Percentiles rank a stretch among this genome's conserved stretches.
Evolutionary conservation across 78 protist species (phyloP).

Genomic region (Dictyostelium purpureum): DNA sequence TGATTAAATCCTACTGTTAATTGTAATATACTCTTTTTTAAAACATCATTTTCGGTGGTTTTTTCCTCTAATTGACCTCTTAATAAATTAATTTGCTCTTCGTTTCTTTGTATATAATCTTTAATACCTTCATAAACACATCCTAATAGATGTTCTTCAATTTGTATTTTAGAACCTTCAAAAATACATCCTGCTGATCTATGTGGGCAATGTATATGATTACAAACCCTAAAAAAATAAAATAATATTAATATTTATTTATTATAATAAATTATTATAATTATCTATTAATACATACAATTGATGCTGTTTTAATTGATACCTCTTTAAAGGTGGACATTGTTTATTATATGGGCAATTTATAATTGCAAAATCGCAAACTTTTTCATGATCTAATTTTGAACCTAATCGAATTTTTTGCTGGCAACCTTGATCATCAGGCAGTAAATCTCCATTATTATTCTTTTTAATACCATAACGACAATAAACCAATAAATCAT

Average conservation of each 20-base stretch:
- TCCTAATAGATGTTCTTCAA: constrained; percentile 56
- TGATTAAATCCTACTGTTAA: constrained; percentile 46
- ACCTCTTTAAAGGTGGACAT: constrained; percentile 67
- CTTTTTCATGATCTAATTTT: constrained; percentile 32
- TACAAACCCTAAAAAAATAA: constrained; percentile 9
- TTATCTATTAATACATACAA: constrained; percentile 2
- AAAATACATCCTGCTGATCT: constrained; percentile 71
- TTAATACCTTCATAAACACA: constrained; percentile 75
- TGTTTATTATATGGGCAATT: constrained; percentile 57
- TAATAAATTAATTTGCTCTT: constrained; percentile 45
- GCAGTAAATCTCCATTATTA: constrained; percentile 45
- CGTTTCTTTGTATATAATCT: constrained; percentile 53
- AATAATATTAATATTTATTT: background rate
- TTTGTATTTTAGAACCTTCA: constrained; percentile 65
- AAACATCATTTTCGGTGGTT: constrained; percentile 23
- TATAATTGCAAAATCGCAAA: constrained; percentile 64
- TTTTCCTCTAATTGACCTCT: constrained; percentile 29
- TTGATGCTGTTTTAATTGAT: constrained; percentile 48
- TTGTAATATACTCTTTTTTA: constrained; percentile 46
- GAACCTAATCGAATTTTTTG: constrained; percentile 11
- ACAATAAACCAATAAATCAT: constrained; percentile 56
- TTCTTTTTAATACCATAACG: constrained; percentile 28
- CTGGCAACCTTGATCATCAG: constrained; percentile 40
- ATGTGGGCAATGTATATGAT: constrained; percentile 68
- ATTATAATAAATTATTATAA: background rate